Evolutionary conservation across 179 eudicot species (phyloP).

Genomic region (Heliamphora pulchella): DNA sequence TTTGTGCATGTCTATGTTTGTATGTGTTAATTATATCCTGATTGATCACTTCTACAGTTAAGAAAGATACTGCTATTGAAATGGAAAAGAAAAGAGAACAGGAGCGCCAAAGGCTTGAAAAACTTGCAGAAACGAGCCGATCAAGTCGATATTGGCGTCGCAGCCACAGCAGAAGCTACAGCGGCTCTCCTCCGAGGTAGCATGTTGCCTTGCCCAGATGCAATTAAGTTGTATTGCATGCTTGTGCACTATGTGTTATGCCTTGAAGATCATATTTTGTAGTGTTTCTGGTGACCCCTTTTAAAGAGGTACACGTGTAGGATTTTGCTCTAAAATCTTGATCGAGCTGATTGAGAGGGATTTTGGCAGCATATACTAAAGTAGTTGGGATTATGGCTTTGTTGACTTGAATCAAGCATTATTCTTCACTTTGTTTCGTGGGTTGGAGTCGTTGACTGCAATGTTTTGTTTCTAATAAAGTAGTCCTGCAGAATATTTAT

Average conservation of each 20-base stretch:
- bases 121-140: conserved; percentile 87
- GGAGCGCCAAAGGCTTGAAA: conserved; percentile 86
- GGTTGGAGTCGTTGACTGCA: too few relatives aligned
- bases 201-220: neutral
- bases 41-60: conserved; percentile 42
- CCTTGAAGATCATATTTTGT: neutral
- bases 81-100: conserved; percentile 91
- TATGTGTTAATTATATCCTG: neutral
- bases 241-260: neutral
- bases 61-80: conserved; percentile 87
- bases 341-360: neutral
- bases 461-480: too few relatives aligned
- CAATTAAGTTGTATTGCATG: neutral
- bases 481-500: too few relatives aligned
- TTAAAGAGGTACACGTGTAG: neutral
- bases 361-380: neutral
- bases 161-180: conserved; percentile 84
- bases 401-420: too few relatives aligned
- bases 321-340: neutral
- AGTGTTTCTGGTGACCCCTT: neutral
- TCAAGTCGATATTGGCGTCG: conserved; percentile 59
- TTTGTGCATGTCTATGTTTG: neutral
- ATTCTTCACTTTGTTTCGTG: too few relatives aligned
- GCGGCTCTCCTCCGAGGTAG: conserved; percentile 87
- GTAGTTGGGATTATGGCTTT: too few relatives aligned